These are phyloP conservation scores for Urochloa ruziziensis DNA, from an alignment of 176 grass and related monocot genomes.

Conservation along the genomic window DNA sequence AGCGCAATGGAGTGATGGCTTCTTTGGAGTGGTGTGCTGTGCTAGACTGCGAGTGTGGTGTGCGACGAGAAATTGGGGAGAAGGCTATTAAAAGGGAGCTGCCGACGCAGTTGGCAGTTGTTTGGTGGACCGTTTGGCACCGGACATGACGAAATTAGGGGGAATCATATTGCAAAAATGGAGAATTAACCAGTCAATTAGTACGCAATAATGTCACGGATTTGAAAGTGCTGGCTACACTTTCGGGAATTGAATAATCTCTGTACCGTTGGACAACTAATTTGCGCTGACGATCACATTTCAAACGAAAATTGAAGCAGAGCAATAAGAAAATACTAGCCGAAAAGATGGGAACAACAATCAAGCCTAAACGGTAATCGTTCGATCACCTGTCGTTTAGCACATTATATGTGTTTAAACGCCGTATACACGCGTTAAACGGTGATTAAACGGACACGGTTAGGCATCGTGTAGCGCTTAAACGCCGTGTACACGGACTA, in stretches of 20 bases:
- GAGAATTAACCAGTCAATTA: neutral
- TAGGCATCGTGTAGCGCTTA: no score
- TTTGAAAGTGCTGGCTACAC: neutral
- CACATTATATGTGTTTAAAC: no score
- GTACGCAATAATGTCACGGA: neutral
- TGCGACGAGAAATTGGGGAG: neutral
- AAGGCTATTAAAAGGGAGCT: neutral
- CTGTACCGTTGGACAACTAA: neutral
- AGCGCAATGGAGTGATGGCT: neutral
- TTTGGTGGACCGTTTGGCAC: conserved; percentile 33
- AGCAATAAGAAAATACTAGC: neutral
- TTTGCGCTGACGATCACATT: neutral
- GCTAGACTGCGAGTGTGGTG: no score
- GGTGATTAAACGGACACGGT: no score
- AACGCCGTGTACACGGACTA: no score
- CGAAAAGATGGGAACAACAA: neutral
- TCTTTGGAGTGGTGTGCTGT: neutral
- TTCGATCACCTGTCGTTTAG: no score
- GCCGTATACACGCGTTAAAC: no score
- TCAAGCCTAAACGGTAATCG: no score
- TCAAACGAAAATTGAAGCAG: neutral
- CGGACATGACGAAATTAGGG: neutral
- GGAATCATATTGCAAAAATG: neutral
- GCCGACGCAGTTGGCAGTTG: neutral
- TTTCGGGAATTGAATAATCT: neutral